Evolutionary conservation across 1,139 yeast species (phyloP).

Genomic region (Candida gigantensis): DNA sequence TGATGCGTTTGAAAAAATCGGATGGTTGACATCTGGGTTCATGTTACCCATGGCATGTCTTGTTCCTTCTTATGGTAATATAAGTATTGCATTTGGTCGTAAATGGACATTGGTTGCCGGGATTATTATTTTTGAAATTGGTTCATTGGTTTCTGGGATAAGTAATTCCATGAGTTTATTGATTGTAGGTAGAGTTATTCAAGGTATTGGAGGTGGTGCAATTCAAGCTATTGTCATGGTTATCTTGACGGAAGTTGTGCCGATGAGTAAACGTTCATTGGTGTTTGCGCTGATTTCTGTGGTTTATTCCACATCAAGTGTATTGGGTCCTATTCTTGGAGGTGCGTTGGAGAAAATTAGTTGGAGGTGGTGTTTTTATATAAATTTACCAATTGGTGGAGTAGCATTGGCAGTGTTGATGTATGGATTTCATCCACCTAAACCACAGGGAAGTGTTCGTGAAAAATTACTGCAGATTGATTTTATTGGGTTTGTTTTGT

Average conservation of each 20-base stretch:
- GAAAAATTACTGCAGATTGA: conserved; percentile 43
- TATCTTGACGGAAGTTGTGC: conserved; percentile 60
- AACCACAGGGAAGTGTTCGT: conserved; percentile 38
- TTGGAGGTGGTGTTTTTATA: conserved; percentile 82
- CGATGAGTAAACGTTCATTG: conserved; percentile 58
- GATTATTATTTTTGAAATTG: conserved; percentile 57
- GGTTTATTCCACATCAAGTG: conserved; percentile 52
- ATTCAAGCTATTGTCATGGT: conserved; percentile 60
- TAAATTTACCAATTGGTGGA: conserved; percentile 71
- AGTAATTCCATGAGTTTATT: conserved; percentile 58
- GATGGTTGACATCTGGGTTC: conserved; percentile 65
- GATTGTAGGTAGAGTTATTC: conserved; percentile 69
- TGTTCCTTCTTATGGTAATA: conserved; percentile 60
- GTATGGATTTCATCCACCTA: conserved; percentile 58
- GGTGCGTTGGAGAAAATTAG: conserved; percentile 65
- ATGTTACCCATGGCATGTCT: conserved; percentile 60
- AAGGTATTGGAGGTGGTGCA: conserved; percentile 77
- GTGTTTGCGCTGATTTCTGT: conserved; percentile 51
- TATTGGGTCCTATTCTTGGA: conserved; percentile 66
- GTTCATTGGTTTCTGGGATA: conserved; percentile 62
- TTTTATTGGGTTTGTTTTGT: conserved; percentile 32
- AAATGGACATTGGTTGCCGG: conserved; percentile 52
- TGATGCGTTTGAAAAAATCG: conserved; percentile 52
- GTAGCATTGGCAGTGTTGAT: conserved; percentile 47
- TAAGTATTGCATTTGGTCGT: conserved; percentile 63